phyloP scores from a whole-genome alignment of 805 yeast species.

The Hemisphaericaspora nanyangensis region DNA sequence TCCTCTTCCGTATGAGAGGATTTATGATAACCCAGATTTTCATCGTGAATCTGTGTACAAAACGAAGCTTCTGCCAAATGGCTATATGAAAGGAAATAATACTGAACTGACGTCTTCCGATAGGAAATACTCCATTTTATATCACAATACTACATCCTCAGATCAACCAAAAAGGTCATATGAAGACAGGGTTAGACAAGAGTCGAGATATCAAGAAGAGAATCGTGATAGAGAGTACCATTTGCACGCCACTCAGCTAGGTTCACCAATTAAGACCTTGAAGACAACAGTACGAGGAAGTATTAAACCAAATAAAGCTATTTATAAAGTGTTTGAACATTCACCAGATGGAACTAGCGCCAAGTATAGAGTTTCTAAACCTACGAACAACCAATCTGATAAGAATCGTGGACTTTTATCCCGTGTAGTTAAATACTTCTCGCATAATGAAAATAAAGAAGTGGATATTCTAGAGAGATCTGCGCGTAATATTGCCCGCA shows the following conservation, averaged over 20 bases:
- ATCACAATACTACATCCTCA: too few relatives aligned
- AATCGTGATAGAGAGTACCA: neutral
- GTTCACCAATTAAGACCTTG: constrained; percentile 4
- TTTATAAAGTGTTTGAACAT: constrained; percentile 4
- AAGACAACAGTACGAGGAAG: neutral
- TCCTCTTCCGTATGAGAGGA: too few relatives aligned
- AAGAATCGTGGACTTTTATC: constrained; percentile 5
- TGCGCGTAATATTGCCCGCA: constrained; percentile 11
- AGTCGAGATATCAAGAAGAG: too few relatives aligned
- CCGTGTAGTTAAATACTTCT: constrained; percentile 9
- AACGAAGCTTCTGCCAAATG: too few relatives aligned
- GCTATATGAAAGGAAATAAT: too few relatives aligned
- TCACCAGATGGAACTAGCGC: constrained; percentile 2
- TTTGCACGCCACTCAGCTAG: neutral
- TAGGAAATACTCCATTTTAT: too few relatives aligned
- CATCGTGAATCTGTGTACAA: too few relatives aligned
- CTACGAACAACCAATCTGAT: neutral
- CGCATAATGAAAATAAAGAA: constrained; percentile 11
- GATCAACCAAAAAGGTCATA: too few relatives aligned
- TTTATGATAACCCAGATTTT: too few relatives aligned
- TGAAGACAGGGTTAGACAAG: too few relatives aligned
- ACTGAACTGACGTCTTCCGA: too few relatives aligned
- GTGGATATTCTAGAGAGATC: constrained; percentile 14
- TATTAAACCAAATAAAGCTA: neutral
- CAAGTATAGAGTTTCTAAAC: neutral